Percentiles rank a stretch among this genome's conserved stretches.
phyloP scores from a whole-genome alignment of 1,284 basidiomycete genomes.

The Cutaneotrichosporon cavernicola region DNA sequence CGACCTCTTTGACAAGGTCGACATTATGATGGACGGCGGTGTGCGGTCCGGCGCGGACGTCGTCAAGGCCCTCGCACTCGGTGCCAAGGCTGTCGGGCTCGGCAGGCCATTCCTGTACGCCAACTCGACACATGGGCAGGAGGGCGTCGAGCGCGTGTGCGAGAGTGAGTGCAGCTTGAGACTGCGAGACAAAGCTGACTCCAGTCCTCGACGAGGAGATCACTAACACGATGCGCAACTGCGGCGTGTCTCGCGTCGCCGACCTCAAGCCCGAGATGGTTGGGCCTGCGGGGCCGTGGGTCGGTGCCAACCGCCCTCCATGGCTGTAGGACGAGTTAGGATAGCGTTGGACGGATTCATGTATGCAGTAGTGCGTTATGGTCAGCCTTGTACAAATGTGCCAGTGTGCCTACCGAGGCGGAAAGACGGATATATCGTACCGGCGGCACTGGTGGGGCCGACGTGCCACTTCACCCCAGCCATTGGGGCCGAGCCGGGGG shows the following conservation, averaged over 20 bases:
- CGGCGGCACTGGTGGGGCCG: not conserved
- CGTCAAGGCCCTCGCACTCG: slow-evolving; percentile 60
- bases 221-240: slow-evolving; percentile 57
- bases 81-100: slow-evolving; percentile 60
- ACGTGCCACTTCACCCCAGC: not conserved
- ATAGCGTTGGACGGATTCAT: not conserved
- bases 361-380: not conserved
- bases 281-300: slow-evolving; percentile 49
- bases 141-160: slow-evolving; percentile 56
- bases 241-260: slow-evolving; percentile 55
- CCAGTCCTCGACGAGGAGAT: slow-evolving; percentile 58
- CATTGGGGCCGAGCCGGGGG: not conserved
- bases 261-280: slow-evolving; percentile 81
- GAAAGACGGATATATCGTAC: not conserved
- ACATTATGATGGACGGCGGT: slow-evolving; percentile 59
- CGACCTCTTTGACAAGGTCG: slow-evolving; percentile 56
- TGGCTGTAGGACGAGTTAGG: slow-evolving; percentile 23
- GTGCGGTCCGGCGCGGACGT: slow-evolving; percentile 59
- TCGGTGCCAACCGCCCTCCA: slow-evolving; percentile 41
- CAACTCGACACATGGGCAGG: slow-evolving; percentile 58
- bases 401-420: not conserved
- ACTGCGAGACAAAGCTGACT: slow-evolving; percentile 13
- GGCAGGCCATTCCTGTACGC: slow-evolving; percentile 59
- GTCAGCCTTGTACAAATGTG: too few relatives aligned
- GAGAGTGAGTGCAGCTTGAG: slow-evolving; percentile 48